Conservation (phyloP, 208 protist species). For the Leishmania guyanensis region DNA sequence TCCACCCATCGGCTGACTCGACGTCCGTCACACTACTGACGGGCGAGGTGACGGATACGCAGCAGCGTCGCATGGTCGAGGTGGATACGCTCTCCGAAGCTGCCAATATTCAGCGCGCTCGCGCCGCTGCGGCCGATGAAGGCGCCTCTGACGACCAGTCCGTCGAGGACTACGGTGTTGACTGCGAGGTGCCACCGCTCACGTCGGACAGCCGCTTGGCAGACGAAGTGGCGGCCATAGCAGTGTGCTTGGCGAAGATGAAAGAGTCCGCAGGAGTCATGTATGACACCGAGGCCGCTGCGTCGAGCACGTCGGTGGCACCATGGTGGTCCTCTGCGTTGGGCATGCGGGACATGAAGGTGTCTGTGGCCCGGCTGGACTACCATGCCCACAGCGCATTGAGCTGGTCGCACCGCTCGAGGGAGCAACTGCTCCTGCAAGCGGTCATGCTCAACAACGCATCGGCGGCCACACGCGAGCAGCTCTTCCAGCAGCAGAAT, state of each 20-base stretch:
- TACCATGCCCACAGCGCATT: constrained; percentile 66
- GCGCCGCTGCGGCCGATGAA: constrained; percentile 74
- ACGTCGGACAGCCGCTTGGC: constrained; percentile 23
- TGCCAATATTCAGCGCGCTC: constrained; percentile 44
- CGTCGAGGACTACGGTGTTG: constrained; percentile 62
- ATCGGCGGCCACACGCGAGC: constrained; percentile 38
- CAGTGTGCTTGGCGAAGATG: constrained; percentile 32
- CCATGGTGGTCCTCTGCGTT: constrained; percentile 81
- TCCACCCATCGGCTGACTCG: neutral
- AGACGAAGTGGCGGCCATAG: constrained; percentile 40
- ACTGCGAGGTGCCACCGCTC: constrained; percentile 25
- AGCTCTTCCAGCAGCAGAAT: constrained; percentile 61
- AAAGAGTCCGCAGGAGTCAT: constrained; percentile 21
- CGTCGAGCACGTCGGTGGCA: constrained; percentile 26
- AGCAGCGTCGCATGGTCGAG: constrained; percentile 18
- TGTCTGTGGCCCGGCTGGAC: constrained; percentile 54
- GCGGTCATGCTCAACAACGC: constrained; percentile 53
- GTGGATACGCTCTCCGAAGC: constrained; percentile 32
- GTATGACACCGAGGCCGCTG: constrained; percentile 22
- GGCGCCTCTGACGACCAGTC: constrained; percentile 61
- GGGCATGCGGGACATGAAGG: constrained; percentile 73
- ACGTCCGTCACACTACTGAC: neutral
- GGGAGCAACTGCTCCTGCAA: constrained; percentile 69
- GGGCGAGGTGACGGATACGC: neutral
- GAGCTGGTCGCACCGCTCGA: constrained; percentile 47